Percentiles rank a stretch among this genome's conserved stretches.
These are phyloP conservation scores for Ogataea saltuana DNA, from an alignment of 805 yeast genomes.

Conservation along the genomic window DNA sequence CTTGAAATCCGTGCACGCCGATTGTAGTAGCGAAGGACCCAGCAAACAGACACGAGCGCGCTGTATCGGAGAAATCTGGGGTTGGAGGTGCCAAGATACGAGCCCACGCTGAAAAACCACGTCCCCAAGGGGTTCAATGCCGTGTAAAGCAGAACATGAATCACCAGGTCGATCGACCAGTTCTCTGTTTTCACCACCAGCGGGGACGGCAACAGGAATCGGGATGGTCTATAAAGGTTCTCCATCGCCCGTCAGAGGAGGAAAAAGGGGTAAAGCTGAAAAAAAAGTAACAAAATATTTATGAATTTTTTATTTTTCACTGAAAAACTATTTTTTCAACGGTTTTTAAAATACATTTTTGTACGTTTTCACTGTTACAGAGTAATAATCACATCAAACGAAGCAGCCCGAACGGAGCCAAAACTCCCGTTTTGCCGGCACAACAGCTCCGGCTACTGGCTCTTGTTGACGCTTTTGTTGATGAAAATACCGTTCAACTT, in stretches of 20 bases:
- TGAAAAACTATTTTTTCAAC: background rate
- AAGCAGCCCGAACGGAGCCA: too few species aligned
- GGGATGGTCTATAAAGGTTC: background rate
- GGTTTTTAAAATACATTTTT: too few species aligned
- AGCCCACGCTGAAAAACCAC: constrained; percentile 16
- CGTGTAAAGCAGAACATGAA: constrained; percentile 18
- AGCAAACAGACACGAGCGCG: constrained; percentile 17
- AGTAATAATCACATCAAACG: too few species aligned
- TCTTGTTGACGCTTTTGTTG: constrained; percentile 60
- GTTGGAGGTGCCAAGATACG: constrained; percentile 7
- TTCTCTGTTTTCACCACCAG: constrained; percentile 14
- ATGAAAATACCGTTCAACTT: constrained; percentile 69
- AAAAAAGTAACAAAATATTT: background rate
- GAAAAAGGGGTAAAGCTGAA: background rate
- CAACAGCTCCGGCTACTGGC: constrained; percentile 22
- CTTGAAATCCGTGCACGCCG: constrained; percentile 10
- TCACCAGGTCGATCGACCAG: constrained; percentile 21
- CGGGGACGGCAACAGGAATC: constrained; percentile 12
- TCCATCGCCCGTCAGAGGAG: background rate
- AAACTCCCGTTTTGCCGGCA: background rate
- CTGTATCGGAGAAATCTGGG: constrained; percentile 8
- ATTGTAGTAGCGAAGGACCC: constrained; percentile 26
- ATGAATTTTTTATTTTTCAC: background rate
- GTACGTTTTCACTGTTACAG: too few species aligned
- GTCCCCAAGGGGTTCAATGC: constrained; percentile 23